phyloP scores from a whole-genome alignment of 371 early-diverging fungal genomes.

The Zychaea mexicana region DNA sequence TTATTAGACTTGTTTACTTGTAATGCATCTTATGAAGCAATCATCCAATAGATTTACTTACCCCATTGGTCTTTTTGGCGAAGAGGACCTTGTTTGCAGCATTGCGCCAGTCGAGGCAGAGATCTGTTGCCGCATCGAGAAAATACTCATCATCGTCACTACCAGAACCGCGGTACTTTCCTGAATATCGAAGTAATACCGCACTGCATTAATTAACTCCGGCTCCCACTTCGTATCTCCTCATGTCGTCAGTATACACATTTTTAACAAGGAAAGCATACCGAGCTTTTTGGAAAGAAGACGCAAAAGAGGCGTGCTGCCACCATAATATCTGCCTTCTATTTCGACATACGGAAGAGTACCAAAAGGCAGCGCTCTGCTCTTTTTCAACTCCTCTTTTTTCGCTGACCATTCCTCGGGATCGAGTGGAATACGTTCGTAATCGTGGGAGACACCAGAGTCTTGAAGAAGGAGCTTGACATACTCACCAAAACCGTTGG shows the following conservation, averaged over 20 bases:
- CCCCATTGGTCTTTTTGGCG: not conserved
- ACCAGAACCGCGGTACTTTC: conserved; percentile 22
- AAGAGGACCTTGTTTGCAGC: not conserved
- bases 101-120: conserved; percentile 13
- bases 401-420: conserved; percentile 14
- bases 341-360: conserved; percentile 27
- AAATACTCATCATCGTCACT: conserved; percentile 27
- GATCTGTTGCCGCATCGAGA: conserved; percentile 23
- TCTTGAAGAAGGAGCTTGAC: conserved; percentile 30
- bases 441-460: conserved; percentile 26
- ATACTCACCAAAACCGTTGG: conserved; percentile 26
- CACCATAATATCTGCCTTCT: conserved; percentile 24
- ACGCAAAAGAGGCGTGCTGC: conserved; percentile 23
- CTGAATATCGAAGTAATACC: not conserved
- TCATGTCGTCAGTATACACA: too few species aligned
- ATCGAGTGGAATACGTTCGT: conserved; percentile 11
- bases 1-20: not conserved
- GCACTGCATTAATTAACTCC: not conserved
- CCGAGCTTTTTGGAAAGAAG: conserved; percentile 24
- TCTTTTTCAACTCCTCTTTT: conserved; percentile 12
- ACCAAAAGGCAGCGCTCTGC: conserved; percentile 8
- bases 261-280: not conserved
- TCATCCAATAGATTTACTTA: not conserved
- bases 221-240: too few species aligned
- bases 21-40: not conserved